Evolutionary conservation across 306 rosid genomes (phyloP), one percentile per base, ranked within the genome.

Genomic region (Fagus sylvatica): DNA sequence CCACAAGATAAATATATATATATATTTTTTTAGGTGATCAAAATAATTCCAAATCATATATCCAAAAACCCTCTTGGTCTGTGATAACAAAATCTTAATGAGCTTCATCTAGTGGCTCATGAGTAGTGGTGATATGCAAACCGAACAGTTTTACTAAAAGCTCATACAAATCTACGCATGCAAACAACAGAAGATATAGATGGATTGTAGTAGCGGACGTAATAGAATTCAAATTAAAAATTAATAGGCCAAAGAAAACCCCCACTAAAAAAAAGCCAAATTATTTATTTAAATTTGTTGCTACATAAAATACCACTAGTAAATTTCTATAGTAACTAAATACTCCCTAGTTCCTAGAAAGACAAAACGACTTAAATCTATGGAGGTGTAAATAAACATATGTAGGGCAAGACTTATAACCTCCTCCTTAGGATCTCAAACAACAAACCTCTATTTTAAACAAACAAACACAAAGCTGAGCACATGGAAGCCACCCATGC

Each of bases 391-490:
- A 28, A 74, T 33, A 51, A 49, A 84, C 69, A 66, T 16, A 34
- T 0, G 16, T 70, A 68, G 75, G 69, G 8, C 32, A 72, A 71
- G 37, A 55, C 59, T 65, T 73, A 56, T 40, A 84, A 15, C 48
- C 7, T 30, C 12, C 54, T 34, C 39, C 54, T 43, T 41, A 43
- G 40, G 36, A 76, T 51, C 74, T 74, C 42, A 84, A 80, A 34
- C 36, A 78, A 37, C 83, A 81, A 51, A 54, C 42, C 37, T 67
- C 65, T 57, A 57, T 48, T 57, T 73, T 56, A 79, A 69, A 76
- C 79, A 72, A 75, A 74, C 78, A 74, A 71, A 74, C 71, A 78
- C 70, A 4, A 12, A 66, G 51, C 69, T 28, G 16, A 59, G 72
- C 40, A 69, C 53, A 74, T 76, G 65, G 72, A 64, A 60, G 72